Conservation (phyloP, 108 stramenopile genomes). For the Cyclotella atomus region DNA sequence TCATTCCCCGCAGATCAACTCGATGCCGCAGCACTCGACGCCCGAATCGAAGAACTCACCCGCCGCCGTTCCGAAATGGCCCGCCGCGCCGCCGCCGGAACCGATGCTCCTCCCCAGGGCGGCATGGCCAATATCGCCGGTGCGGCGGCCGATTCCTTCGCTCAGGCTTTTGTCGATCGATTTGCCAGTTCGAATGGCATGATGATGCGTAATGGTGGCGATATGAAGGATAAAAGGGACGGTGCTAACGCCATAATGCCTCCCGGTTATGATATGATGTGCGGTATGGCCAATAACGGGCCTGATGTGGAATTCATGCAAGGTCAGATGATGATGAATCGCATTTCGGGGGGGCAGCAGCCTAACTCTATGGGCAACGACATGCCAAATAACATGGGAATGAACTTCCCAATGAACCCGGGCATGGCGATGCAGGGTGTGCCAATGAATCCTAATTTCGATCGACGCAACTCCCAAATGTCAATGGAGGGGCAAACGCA, state of each 20-base stretch:
- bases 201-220: neutral
- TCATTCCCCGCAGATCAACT: too few species aligned
- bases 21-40: neutral
- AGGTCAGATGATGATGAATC: too few species aligned
- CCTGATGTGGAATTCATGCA: too few species aligned
- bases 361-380: too few species aligned
- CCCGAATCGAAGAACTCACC: constrained; percentile 11
- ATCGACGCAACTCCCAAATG: neutral
- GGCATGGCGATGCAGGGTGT: too few species aligned
- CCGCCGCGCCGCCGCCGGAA: neutral
- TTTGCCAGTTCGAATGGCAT: constrained; percentile 20
- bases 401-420: too few species aligned
- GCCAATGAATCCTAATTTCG: too few species aligned
- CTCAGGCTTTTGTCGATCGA: constrained; percentile 50
- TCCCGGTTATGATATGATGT: too few species aligned
- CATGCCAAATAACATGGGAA: too few species aligned
- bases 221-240: neutral
- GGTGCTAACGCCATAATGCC: neutral
- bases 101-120: neutral
- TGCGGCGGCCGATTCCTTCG: constrained; percentile 37
- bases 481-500: neutral
- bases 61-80: neutral
- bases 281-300: too few species aligned
- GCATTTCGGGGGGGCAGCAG: too few species aligned
- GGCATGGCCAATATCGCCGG: constrained; percentile 36